phyloP scores from a whole-genome alignment of 2,329 filamentous ascomycete species.

The Bipolaris gigantea region DNA sequence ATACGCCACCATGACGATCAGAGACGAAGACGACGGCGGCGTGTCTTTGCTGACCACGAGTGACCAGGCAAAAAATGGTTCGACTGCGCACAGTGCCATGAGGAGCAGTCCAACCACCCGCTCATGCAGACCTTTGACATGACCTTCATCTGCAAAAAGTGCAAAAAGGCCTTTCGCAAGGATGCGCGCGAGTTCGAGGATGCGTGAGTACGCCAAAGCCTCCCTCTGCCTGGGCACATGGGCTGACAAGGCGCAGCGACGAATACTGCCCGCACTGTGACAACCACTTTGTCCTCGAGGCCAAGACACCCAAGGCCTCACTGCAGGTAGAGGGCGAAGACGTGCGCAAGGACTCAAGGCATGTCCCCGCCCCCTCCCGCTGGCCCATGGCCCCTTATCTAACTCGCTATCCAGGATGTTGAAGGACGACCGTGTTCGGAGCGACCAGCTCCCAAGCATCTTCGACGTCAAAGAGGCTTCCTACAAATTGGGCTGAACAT shows the following conservation, averaged over 20 bases:
- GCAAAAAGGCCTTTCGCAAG: conserved; percentile 97
- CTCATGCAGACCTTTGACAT: conserved; percentile 82
- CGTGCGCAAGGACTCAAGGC: conserved; percentile 75
- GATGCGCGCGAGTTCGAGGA: conserved; percentile 92
- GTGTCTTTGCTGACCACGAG: conserved; percentile 8
- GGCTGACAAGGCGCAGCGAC: conserved; percentile 59
- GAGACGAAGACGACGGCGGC: background rate
- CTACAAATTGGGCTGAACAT: conserved; percentile 70
- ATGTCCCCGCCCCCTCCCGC: conserved; percentile 9
- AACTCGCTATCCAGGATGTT: conserved; percentile 65
- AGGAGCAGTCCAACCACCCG: conserved; percentile 74
- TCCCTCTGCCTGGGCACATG: background rate
- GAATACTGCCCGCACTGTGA: conserved; percentile 99
- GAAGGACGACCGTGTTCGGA: conserved; percentile 78
- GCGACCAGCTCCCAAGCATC: conserved; percentile 63
- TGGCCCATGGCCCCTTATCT: background rate
- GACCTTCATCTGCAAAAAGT: conserved; percentile 97
- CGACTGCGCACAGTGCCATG: conserved; percentile 94
- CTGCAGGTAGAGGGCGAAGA: conserved; percentile 91
- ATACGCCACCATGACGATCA: background rate
- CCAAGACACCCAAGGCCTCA: conserved; percentile 77
- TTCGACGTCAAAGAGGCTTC: conserved; percentile 77
- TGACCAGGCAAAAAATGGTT: conserved; percentile 88
- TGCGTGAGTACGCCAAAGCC: conserved; percentile 36
- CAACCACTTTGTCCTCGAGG: conserved; percentile 96